Base-by-base conservation (phyloP, 139 green algal species). In the Haematococcus sp. region DNA sequence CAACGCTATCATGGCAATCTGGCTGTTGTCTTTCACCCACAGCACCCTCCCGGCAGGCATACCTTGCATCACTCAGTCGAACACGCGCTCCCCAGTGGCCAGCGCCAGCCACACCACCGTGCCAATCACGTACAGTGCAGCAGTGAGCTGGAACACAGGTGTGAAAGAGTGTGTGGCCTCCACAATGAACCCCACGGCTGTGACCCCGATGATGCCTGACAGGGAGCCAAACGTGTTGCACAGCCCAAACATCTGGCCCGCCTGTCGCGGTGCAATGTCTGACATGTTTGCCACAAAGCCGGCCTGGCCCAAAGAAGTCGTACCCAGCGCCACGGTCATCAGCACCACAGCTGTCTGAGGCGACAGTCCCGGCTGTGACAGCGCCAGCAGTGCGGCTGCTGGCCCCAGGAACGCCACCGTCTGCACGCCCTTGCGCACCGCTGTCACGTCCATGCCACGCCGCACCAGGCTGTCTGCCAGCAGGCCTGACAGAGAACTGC, bases 261-360 rank as follows among this genome's bases (percentile, higher is more conserved):
- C 91, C 30, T 92, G 74, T 0, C 75, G 67, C 1, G 93, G 93
- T 4, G 93, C 92, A 43, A 97, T 88, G 75, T 97, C 93, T 15
- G 84, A 89, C 84, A 96, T 95, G 77, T 95, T 96, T 23, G 90
- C 90, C 16, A 94, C 89, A 76, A 97, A 96, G 0, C 89, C 91
- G 11, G 87, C 92, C 75, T 90, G 81, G 40, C 91, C 91, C 5
- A 96, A 77, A 0, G 89, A 94, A 0, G 89, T 94, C 58, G 88
- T 88, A 56, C 91, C 91, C 9, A 96, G 81, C 15, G 91, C 91
- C 2, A 85, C 61, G 7, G 89, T 94, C 85, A 96, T 91, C 4
- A 72, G 44, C 2, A 1, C 27, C 25, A 72, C 66, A 2, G 66
- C 66, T 15, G 19, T 15, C 66, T 72, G 27, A 2, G 80, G 75